These are phyloP conservation scores for Saturnispora diversa DNA, from an alignment of 805 yeast genomes.

Conservation along the genomic window DNA sequence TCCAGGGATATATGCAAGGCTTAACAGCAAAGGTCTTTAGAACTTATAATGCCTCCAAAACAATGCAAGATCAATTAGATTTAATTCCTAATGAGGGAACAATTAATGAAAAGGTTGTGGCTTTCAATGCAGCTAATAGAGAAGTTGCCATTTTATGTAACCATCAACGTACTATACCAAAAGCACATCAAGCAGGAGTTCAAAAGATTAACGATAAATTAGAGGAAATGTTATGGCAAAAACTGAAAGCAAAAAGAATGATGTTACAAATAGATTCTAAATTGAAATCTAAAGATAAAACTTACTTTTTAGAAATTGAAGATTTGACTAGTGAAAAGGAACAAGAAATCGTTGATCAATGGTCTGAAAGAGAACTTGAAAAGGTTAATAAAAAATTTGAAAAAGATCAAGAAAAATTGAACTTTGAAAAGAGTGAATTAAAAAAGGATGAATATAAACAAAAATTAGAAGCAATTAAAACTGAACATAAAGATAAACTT, in stretches of 20 bases:
- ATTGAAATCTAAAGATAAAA: conserved; percentile 40
- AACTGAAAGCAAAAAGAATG: conserved; percentile 63
- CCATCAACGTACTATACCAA: conserved; percentile 89
- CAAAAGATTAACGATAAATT: conserved; percentile 71
- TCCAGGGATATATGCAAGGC: conserved; percentile 87
- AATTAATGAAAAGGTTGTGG: conserved; percentile 77
- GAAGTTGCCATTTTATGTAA: conserved; percentile 94
- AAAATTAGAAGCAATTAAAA: conserved; percentile 43
- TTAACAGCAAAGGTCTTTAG: conserved; percentile 95
- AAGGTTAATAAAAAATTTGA: conserved; percentile 55
- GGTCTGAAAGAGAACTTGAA: conserved; percentile 60
- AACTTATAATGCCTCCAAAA: conserved; percentile 92
- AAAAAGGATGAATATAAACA: conserved; percentile 46
- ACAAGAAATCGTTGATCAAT: conserved; percentile 44
- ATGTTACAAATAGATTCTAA: conserved; percentile 56
- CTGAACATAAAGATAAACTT: conserved; percentile 48
- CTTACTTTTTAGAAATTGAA: conserved; percentile 59
- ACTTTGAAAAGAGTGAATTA: conserved; percentile 47
- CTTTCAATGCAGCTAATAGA: conserved; percentile 90
- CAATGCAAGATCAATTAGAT: conserved; percentile 93
- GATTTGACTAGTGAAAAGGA: conserved; percentile 62
- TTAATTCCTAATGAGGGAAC: conserved; percentile 80
- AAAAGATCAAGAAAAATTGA: conserved; percentile 70
- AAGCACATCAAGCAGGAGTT: conserved; percentile 73
- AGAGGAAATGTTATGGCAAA: conserved; percentile 79